phyloP scores from a whole-genome alignment of 345 rosid genomes.

The Excoecaria cochinchinensis region DNA sequence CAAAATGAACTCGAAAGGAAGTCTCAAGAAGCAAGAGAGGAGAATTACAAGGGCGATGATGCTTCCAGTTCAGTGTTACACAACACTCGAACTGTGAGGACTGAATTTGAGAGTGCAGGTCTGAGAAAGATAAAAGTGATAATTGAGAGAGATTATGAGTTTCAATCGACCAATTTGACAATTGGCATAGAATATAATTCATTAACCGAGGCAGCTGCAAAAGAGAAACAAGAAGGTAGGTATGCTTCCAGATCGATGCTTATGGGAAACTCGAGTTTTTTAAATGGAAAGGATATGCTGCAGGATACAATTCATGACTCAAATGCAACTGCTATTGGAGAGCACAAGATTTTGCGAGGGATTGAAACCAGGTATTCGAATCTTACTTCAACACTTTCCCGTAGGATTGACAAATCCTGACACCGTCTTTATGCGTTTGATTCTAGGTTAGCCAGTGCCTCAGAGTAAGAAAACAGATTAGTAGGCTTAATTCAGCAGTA shows the following conservation, averaged over 20 bases:
- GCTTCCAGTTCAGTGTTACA: conserved; percentile 21
- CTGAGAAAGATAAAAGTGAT: conserved; percentile 16
- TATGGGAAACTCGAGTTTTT: background rate
- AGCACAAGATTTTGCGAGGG: background rate
- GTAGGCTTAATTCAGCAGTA: too few relatives aligned
- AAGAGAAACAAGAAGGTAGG: background rate
- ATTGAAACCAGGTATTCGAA: background rate
- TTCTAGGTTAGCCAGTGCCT: background rate
- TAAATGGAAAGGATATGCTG: background rate
- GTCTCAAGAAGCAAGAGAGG: conserved; percentile 20
- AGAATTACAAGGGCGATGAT: conserved; percentile 27
- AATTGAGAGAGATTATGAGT: background rate
- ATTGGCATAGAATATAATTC: too few relatives aligned
- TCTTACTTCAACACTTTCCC: background rate
- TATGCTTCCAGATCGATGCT: background rate
- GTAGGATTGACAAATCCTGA: too few relatives aligned
- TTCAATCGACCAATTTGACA: background rate
- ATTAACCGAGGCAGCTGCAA: background rate
- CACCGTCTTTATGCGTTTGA: background rate
- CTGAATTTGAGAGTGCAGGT: conserved; percentile 6
- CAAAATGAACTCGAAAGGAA: conserved; percentile 13
- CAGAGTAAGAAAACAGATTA: background rate
- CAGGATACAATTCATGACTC: background rate
- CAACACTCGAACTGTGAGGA: conserved; percentile 1
- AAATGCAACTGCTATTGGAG: background rate